Percentiles rank a stretch among this genome's conserved stretches.
phyloP scores from a whole-genome alignment of 805 yeast species.

The Barnettozyma botsteinii region DNA sequence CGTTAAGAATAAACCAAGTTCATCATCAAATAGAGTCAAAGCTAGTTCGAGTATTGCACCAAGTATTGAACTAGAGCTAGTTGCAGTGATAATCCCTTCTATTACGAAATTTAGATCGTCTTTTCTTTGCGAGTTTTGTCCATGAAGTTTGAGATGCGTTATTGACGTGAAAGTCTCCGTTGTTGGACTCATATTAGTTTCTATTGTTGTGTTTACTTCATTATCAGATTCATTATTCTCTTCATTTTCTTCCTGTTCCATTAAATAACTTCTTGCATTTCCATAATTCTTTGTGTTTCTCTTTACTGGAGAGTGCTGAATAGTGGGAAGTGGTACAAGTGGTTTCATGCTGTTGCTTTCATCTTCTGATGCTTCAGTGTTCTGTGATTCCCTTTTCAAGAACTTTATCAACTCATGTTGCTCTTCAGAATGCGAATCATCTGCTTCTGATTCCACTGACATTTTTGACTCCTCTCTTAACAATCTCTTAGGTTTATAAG shows the following conservation, averaged over 20 bases:
- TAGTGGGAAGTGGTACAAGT: neutral
- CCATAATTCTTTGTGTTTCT: slow-evolving; percentile 26
- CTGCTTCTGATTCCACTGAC: neutral
- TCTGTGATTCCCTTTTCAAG: slow-evolving; percentile 9
- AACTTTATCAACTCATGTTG: slow-evolving; percentile 11
- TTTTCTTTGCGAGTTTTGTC: slow-evolving; percentile 28
- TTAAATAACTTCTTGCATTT: slow-evolving; percentile 21
- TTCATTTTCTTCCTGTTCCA: slow-evolving; percentile 14
- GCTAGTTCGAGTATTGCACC: slow-evolving; percentile 24
- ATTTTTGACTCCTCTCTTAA: neutral
- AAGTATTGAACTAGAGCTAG: neutral
- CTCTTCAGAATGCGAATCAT: neutral
- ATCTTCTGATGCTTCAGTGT: slow-evolving; percentile 4
- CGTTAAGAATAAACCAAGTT: slow-evolving; percentile 16
- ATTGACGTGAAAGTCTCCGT: slow-evolving; percentile 17
- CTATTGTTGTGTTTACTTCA: neutral
- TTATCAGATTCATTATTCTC: slow-evolving; percentile 11
- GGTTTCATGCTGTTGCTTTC: neutral
- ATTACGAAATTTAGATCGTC: slow-evolving; percentile 33
- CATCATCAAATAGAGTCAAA: slow-evolving; percentile 19
- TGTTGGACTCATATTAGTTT: slow-evolving; percentile 3
- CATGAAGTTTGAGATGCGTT: slow-evolving; percentile 30
- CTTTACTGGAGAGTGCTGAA: slow-evolving; percentile 9
- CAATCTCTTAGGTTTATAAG: slow-evolving; percentile 4
- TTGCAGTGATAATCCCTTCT: slow-evolving; percentile 15